Conservation (phyloP, 257 asterid genomes). For the Mitragyna speciosa region DNA sequence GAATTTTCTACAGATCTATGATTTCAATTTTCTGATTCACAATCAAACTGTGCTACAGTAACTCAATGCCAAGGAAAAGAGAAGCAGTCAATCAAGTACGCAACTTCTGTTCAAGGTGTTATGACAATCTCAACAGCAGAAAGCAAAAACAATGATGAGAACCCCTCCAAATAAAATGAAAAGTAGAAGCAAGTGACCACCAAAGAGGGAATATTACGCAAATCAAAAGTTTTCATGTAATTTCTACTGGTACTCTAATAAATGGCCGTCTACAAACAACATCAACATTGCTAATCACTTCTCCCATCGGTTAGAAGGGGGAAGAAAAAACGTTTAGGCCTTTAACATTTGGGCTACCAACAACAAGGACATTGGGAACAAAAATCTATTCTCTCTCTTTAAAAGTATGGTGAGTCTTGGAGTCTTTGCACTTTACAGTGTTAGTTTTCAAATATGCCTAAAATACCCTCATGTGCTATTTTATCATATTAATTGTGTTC, state of each 20-base stretch:
- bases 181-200: not conserved
- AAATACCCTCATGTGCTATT: too few species aligned
- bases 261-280: not conserved
- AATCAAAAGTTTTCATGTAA: too few species aligned
- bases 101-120: not conserved
- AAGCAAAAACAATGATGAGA: not conserved
- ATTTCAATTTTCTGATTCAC: not conserved
- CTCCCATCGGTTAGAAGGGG: not conserved
- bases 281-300: not conserved
- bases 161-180: not conserved
- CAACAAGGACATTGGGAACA: not conserved
- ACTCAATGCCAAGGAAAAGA: not conserved
- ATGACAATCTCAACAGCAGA: not conserved
- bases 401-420: too few species aligned
- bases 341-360: not conserved
- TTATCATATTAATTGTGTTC: too few species aligned
- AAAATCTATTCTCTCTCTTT: too few species aligned
- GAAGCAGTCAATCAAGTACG: not conserved
- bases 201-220: not conserved
- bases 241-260: not conserved
- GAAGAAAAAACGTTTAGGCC: too few species aligned
- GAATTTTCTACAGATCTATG: not conserved
- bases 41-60: not conserved
- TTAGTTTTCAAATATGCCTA: too few species aligned
- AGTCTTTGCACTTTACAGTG: too few species aligned